These are phyloP conservation scores for Psidium friedrichsthalianum DNA, from an alignment of 345 rosid species.

Conservation along the genomic window DNA sequence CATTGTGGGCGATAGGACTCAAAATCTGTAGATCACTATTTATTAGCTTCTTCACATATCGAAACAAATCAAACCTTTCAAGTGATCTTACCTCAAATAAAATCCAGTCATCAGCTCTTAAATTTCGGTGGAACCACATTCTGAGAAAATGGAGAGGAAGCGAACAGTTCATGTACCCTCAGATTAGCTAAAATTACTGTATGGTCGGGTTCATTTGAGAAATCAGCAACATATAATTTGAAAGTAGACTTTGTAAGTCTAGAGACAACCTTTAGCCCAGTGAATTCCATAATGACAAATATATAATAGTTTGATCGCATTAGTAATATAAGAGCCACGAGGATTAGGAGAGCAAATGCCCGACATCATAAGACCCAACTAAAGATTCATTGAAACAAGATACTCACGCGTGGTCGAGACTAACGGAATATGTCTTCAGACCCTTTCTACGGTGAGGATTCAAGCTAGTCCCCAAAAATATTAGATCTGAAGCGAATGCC, in stretches of 20 bases:
- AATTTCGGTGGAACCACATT: constrained; percentile 85
- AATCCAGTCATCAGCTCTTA: constrained; percentile 94
- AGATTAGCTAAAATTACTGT: background rate
- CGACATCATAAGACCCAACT: background rate
- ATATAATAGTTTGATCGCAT: background rate
- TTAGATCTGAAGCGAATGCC: constrained; percentile 82
- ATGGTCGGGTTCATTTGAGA: background rate
- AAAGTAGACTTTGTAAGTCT: background rate
- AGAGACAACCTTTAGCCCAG: background rate
- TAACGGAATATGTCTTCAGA: constrained; percentile 43
- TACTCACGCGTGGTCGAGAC: constrained; percentile 93
- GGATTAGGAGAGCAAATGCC: background rate
- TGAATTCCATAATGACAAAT: background rate
- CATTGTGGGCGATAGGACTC: constrained; percentile 50
- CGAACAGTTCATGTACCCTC: background rate
- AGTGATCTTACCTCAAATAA: constrained; percentile 52
- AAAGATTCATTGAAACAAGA: background rate
- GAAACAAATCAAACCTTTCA: background rate
- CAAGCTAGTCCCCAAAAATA: constrained; percentile 62
- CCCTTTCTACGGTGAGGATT: constrained; percentile 84
- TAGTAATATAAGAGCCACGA: background rate
- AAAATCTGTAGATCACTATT: constrained; percentile 25
- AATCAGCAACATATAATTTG: background rate
- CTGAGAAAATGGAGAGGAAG: constrained; percentile 18
- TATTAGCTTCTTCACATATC: background rate